Evolutionary conservation across 1,284 basidiomycete genomes (phyloP).

Genomic region (Ceratobasidium sp.): DNA sequence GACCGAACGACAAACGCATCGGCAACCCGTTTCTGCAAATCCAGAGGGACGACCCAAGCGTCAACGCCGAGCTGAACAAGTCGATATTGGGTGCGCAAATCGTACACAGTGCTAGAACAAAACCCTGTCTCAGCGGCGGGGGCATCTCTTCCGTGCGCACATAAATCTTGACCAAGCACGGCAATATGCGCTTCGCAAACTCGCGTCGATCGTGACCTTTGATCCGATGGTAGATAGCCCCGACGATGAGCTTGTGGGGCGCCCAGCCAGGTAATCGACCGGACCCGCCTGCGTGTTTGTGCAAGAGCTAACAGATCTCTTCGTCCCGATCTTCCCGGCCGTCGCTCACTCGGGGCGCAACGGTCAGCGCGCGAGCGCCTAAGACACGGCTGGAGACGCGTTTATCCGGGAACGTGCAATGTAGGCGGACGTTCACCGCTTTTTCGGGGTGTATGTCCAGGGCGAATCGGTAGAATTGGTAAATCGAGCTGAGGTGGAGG

Average conservation of each 20-base stretch:
- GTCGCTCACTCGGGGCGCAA: slow-evolving; percentile 31
- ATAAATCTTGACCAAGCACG: slow-evolving; percentile 23
- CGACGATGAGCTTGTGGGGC: slow-evolving; percentile 24
- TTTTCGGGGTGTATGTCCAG: slow-evolving; percentile 27
- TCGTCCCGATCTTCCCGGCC: slow-evolving; percentile 38
- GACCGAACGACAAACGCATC: slow-evolving; percentile 35
- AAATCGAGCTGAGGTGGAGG: slow-evolving; percentile 29
- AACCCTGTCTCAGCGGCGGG: slow-evolving; percentile 27
- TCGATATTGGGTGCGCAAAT: slow-evolving; percentile 32
- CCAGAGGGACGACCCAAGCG: slow-evolving; percentile 36
- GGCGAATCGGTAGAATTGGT: slow-evolving; percentile 36
- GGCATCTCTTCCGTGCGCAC: slow-evolving; percentile 39
- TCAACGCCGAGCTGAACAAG: slow-evolving; percentile 37
- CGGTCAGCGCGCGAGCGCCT: slow-evolving; percentile 29
- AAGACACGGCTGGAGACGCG: slow-evolving; percentile 17
- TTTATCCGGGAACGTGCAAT: slow-evolving; percentile 28
- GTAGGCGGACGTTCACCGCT: slow-evolving; percentile 27
- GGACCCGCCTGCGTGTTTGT: slow-evolving; percentile 21
- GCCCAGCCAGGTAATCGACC: slow-evolving; percentile 38
- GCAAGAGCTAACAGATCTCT: slow-evolving; percentile 17
- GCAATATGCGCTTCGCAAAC: slow-evolving; percentile 16
- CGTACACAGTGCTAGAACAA: slow-evolving; percentile 30
- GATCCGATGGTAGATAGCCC: slow-evolving; percentile 35
- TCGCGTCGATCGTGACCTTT: slow-evolving; percentile 4
- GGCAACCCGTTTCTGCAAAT: slow-evolving; percentile 36